Evolutionary conservation across 2,329 filamentous ascomycete genomes (phyloP).

Genomic region (Fusarium hainanense): DNA sequence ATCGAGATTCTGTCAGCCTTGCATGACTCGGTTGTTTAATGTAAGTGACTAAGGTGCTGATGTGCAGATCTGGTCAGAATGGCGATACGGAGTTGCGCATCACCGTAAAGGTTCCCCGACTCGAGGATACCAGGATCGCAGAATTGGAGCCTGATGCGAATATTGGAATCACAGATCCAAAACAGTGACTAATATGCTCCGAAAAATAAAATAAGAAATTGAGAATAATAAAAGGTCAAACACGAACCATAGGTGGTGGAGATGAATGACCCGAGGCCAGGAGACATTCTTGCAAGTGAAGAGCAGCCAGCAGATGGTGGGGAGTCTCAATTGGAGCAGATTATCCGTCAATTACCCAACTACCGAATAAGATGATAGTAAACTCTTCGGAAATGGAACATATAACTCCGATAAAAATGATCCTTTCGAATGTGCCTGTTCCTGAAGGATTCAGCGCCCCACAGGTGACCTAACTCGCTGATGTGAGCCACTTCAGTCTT

Average conservation of each 20-base stretch:
- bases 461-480: background rate
- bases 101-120: background rate
- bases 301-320: too few species aligned
- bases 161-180: fast-evolving
- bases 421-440: background rate
- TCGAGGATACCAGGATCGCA: background rate
- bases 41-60: background rate
- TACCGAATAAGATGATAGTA: background rate
- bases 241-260: background rate
- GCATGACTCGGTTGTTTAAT: background rate
- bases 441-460: background rate
- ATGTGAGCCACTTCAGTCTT: background rate
- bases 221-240: background rate
- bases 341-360: too few species aligned
- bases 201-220: too few species aligned
- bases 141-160: fast-evolving
- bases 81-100: too few species aligned
- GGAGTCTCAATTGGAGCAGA: too few species aligned
- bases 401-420: background rate
- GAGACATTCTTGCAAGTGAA: too few species aligned
- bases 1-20: background rate
- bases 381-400: background rate
- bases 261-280: background rate
- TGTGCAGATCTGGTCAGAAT: background rate
- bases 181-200: too few species aligned